Conservation (phyloP, 148 eudicot genomes). For the Fagopyrum esculentum region DNA sequence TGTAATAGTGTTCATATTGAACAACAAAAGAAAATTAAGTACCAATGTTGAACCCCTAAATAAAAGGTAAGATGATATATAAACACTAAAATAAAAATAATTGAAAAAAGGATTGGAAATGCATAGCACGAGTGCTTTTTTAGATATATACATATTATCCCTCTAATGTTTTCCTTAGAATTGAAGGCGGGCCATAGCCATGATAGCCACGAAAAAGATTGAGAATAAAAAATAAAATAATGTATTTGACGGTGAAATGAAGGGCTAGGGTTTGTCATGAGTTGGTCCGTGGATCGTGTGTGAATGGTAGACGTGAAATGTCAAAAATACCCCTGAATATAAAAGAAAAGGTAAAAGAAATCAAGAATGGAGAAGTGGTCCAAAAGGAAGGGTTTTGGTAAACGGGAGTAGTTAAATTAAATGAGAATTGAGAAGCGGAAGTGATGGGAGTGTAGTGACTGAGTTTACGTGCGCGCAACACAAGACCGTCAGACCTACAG, state of each 20-base stretch:
- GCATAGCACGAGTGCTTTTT: neutral
- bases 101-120: neutral
- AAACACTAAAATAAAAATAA: too few species aligned
- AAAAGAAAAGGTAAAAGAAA: neutral
- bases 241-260: neutral
- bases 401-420: constrained; percentile 10
- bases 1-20: too few species aligned
- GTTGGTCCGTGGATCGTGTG: neutral
- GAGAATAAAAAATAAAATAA: neutral
- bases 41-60: too few species aligned
- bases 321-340: neutral
- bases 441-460: neutral
- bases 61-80: too few species aligned
- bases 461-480: neutral
- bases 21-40: too few species aligned
- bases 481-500: constrained; percentile 2
- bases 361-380: neutral
- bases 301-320: too few species aligned
- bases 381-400: neutral
- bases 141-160: neutral
- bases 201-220: neutral
- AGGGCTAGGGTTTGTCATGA: constrained; percentile 4
- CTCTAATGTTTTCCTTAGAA: neutral
- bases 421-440: constrained; percentile 2
- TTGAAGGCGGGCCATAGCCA: neutral